Evolutionary conservation across 2,329 filamentous ascomycete species (phyloP), one percentile per base, ranked within the genome.

Genomic region (Cladobotryum protrusum): DNA sequence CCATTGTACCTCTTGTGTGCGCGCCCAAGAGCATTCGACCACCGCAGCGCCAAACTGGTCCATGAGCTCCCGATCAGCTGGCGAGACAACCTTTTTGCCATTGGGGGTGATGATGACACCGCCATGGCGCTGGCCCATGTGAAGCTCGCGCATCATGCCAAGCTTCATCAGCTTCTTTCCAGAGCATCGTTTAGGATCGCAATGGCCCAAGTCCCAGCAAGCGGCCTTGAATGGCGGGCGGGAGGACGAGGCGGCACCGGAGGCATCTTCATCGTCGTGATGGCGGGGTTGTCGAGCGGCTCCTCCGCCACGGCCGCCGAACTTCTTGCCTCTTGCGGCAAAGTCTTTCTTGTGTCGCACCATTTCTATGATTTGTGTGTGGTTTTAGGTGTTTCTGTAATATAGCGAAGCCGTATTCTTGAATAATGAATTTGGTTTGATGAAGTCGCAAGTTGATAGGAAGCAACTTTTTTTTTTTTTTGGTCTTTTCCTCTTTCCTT

Each of bases 181-280:
- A 0, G 91, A 96, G 71, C 93, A 99, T 59, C 92, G 79, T 69
- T 96, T 97, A 8, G 92, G 89, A 64, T 99, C 93, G 74, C 93
- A 99, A 73, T 99, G 93, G 54, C 91, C 92, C 33, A 99, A 78
- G 64, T 99, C 93, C 93, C 93, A 99, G 68, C 92, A 96, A 52
- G 92, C 93, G 44, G 93, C 92, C 71, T 95, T 95, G 79, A 91
- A 96, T 18, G 72, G 63, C 36, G 71, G 83, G 56, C 61, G 79
- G 44, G 61, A 53, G 48, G 61, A 52, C 49, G 61, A 54, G 43
- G 58, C 45, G 43, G 59, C 46, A 33, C 52, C 47, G 35, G 51
- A 46, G 41, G 47, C 62, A 48, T 70, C 60, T 55, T 67, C 57
- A 58, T 59, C 59, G 48, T 70, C 59, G 57, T 66, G 73, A 57